Conservation (phyloP, 164 flowering plant species). For the Amborella trichopoda region DNA sequence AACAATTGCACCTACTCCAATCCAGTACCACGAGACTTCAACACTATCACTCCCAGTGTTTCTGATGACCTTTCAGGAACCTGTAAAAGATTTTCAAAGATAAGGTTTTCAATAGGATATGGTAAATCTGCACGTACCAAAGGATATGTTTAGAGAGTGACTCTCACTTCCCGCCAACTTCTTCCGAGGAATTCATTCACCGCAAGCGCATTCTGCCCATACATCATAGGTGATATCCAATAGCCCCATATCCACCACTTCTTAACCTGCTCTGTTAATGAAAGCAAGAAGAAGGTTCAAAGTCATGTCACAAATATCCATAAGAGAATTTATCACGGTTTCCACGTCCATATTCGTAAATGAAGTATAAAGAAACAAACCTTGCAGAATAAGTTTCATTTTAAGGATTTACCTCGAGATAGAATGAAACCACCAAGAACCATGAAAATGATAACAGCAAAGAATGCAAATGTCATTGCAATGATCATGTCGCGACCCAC, state of each 20-base stretch:
- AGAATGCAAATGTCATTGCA: conserved; percentile 7
- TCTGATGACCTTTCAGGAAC: background rate
- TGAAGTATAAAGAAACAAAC: no score
- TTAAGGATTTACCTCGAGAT: conserved; percentile 5
- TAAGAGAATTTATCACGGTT: no score
- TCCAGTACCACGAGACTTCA: conserved; percentile 23
- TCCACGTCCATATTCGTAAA: no score
- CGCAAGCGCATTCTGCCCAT: conserved; percentile 49
- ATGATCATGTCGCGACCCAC: conserved; percentile 10
- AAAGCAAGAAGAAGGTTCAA: background rate
- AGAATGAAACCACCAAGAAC: conserved; percentile 7
- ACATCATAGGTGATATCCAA: conserved; percentile 70
- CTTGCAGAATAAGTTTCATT: no score
- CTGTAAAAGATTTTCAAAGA: background rate
- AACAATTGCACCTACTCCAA: conserved; percentile 19
- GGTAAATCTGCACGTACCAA: no score
- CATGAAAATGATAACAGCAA: background rate
- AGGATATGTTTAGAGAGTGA: conserved; percentile 15
- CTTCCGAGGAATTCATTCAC: conserved; percentile 74
- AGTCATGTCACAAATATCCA: no score
- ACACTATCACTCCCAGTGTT: conserved; percentile 15
- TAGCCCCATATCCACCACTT: conserved; percentile 86
- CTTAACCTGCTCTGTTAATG: conserved; percentile 4
- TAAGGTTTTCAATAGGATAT: background rate
- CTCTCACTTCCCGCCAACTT: conserved; percentile 37